Base-by-base conservation (phyloP, 148 eudicot genomes). In the Polygonum maritimum region DNA sequence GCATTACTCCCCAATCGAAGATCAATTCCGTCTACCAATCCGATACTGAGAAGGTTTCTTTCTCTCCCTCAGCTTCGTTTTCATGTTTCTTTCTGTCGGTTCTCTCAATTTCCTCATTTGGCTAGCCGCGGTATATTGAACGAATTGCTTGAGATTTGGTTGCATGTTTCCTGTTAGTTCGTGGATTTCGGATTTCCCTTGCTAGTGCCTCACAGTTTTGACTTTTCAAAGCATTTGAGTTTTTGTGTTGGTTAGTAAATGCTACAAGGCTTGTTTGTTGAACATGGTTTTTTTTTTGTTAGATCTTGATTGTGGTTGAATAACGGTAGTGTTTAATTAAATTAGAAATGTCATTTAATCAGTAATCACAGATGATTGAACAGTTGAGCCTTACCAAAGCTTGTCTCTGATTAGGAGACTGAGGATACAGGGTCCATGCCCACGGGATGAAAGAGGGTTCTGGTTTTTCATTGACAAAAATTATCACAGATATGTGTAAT, bases 1-100 rank as follows among this genome's bases (percentile, higher is more conserved):
- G 90, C 22, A 93, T 94, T 7, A 94, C 97, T 38, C 97, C 97
- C 1, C 98, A 94, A 79, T 90, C 98, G 45, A 90, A 92, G 86
- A 92, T 94, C 83, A 86, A 89, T 78, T 86, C 98, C 76, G 67
- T 92, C 44, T 88, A 83, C 77, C 98, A 94, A 75, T 92, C 98
- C 69, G 81, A 90, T 65, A 88, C 97, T 21, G 96, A 94, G 84
- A 92, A 92, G 96, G 98, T 94, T 33, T 76, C 22, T 26, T 26
- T 18, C 9, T 40, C 41, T 62, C 55, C 52, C 21, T 58, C 21
- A 4, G 60, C 38, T 47, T 71, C 52, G 4, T 16, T 14, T 10
- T 76, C 78, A 58, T 58, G 38, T 52, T 21, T 60, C 40, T 12
- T 71, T 21, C 3, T 72, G 54, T 12, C 49, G 10, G 44, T 67